phyloP scores from a whole-genome alignment of 1,139 yeast genomes.

The Entelexis sorbosivorans region DNA sequence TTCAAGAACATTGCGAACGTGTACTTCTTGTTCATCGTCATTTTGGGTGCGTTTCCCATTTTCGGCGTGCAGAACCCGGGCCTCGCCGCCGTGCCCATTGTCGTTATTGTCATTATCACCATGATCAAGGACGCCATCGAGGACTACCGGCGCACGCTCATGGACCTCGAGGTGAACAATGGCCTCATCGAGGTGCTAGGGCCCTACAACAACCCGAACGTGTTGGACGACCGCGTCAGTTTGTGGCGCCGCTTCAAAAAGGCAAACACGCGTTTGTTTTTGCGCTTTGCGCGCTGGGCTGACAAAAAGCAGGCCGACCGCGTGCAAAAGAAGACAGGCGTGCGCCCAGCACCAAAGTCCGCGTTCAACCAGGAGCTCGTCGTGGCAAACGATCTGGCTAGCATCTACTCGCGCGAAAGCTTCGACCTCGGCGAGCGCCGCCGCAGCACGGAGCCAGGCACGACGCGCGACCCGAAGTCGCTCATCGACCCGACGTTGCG shows the following conservation, averaged over 20 bases:
- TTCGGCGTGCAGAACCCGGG: constrained; percentile 91
- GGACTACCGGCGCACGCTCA: constrained; percentile 71
- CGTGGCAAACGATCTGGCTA: constrained; percentile 23
- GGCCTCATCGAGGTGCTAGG: constrained; percentile 66
- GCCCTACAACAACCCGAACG: constrained; percentile 66
- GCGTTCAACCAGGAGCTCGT: constrained; percentile 21
- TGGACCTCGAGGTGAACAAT: constrained; percentile 79
- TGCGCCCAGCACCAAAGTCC: constrained; percentile 17
- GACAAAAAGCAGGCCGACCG: constrained; percentile 21
- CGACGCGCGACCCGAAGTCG: constrained; percentile 23
- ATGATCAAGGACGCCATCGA: constrained; percentile 90
- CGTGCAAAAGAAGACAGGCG: constrained; percentile 21
- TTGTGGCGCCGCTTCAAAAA: constrained; percentile 59
- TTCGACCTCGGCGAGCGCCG: constrained; percentile 20
- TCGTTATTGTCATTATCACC: constrained; percentile 79
- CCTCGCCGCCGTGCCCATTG: constrained; percentile 82
- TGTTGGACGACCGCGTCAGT: constrained; percentile 53
- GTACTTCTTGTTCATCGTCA: constrained; percentile 70
- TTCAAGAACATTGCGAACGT: constrained; percentile 83
- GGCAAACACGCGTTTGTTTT: constrained; percentile 30
- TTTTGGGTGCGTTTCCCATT: constrained; percentile 69
- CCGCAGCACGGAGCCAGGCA: constrained; percentile 10
- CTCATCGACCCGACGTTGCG: constrained; percentile 30
- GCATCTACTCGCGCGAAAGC: constrained; percentile 23
- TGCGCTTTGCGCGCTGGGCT: constrained; percentile 23